These are phyloP conservation scores for Taiozyma sp. DNA, from an alignment of 1,139 yeast genomes.

Conservation along the genomic window DNA sequence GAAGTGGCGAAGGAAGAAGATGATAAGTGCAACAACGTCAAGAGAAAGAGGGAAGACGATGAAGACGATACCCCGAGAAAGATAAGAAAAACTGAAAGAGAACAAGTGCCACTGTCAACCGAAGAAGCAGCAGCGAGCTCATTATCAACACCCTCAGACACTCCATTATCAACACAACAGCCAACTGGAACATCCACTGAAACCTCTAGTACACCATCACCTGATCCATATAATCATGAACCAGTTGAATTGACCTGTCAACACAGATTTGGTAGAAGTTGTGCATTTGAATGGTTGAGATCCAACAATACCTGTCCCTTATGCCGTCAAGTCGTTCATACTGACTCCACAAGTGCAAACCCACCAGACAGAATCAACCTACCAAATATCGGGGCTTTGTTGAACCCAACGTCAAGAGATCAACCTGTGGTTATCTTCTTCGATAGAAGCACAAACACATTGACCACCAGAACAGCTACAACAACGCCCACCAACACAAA, in stretches of 20 bases:
- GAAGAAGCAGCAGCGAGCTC: not conserved
- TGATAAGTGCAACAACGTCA: constrained; percentile 6
- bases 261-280: constrained; percentile 69
- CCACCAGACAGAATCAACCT: constrained; percentile 27
- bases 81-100: constrained; percentile 4
- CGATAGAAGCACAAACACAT: constrained; percentile 17
- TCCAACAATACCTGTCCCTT: constrained; percentile 71
- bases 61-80: constrained; percentile 11
- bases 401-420: constrained; percentile 22
- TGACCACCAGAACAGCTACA: constrained; percentile 6
- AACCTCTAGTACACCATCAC: not conserved
- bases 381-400: constrained; percentile 30
- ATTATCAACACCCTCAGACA: not conserved
- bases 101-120: not conserved
- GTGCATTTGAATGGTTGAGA: constrained; percentile 72
- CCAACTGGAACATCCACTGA: not conserved
- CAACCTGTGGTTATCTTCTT: constrained; percentile 22
- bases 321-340: constrained; percentile 57
- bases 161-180: not conserved
- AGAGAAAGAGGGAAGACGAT: constrained; percentile 19
- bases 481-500: not conserved
- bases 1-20: constrained; percentile 8
- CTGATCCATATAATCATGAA: constrained; percentile 40
- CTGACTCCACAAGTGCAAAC: constrained; percentile 19
- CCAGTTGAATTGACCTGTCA: constrained; percentile 77